phyloP scores from a whole-genome alignment of 2,329 filamentous ascomycete species.

The Pseudogymnoascus sp. region DNA sequence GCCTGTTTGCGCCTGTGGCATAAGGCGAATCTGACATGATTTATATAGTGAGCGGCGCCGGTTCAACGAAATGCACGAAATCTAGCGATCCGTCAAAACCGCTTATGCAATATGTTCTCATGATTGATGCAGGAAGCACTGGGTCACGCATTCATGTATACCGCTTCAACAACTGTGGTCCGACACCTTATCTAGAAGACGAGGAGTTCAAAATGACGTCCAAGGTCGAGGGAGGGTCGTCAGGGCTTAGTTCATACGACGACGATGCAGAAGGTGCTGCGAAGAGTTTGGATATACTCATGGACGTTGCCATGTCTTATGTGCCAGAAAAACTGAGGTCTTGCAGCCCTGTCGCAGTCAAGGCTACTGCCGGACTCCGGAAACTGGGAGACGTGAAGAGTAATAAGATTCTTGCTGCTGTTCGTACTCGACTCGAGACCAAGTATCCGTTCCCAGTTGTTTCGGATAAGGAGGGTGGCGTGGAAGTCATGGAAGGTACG shows the following conservation, averaged over 20 bases:
- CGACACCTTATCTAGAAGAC: constrained; percentile 86
- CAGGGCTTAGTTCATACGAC: constrained; percentile 75
- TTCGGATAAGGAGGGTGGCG: constrained; percentile 73
- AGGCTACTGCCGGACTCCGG: constrained; percentile 89
- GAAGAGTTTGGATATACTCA: constrained; percentile 76
- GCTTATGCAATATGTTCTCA: constrained; percentile 92
- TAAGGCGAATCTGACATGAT: not conserved
- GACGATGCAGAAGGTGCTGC: constrained; percentile 82
- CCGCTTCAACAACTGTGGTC: constrained; percentile 97
- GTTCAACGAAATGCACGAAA: constrained; percentile 69
- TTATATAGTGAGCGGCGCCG: constrained; percentile 35
- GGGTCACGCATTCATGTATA: constrained; percentile 98
- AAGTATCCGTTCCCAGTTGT: constrained; percentile 93
- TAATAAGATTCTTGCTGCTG: constrained; percentile 75
- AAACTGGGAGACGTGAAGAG: constrained; percentile 77
- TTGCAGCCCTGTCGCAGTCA: constrained; percentile 95
- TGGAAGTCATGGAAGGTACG: constrained; percentile 94
- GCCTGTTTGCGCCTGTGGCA: not conserved
- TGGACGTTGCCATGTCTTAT: constrained; percentile 75
- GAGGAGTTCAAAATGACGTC: constrained; percentile 93
- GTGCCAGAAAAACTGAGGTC: constrained; percentile 83
- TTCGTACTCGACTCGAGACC: constrained; percentile 75
- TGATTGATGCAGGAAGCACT: constrained; percentile 97
- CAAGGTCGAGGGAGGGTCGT: constrained; percentile 63
- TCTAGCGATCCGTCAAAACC: constrained; percentile 84